Conservation (phyloP, 805 yeast genomes). For the Spathaspora hagerdaliae region DNA sequence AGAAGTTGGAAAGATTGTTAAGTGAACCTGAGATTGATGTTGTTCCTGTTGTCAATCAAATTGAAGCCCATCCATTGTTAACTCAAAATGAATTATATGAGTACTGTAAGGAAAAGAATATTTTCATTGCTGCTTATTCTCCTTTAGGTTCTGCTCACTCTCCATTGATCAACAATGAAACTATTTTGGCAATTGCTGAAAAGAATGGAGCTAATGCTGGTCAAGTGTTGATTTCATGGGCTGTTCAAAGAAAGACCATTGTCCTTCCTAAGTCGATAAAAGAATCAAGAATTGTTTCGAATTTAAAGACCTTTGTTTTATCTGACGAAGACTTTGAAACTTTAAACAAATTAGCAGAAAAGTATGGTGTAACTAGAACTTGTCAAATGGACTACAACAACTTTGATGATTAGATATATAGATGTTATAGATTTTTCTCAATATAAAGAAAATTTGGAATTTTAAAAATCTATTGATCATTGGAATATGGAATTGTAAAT, state of each 20-base stretch:
- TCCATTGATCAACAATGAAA: conserved; percentile 31
- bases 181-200: conserved; percentile 23
- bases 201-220: conserved; percentile 30
- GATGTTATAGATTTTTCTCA: too few relatives aligned
- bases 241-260: conserved; percentile 33
- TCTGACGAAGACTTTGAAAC: conserved; percentile 33
- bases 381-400: conserved; percentile 19
- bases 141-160: conserved; percentile 34
- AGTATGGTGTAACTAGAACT: conserved; percentile 32
- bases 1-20: conserved; percentile 41
- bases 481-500: too few relatives aligned
- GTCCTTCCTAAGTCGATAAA: conserved; percentile 39
- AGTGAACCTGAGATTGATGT: conserved; percentile 43
- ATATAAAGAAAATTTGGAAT: too few relatives aligned
- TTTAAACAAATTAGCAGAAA: conserved; percentile 26
- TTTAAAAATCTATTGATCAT: too few relatives aligned
- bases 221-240: conserved; percentile 36
- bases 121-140: conserved; percentile 61
- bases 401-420: conserved; percentile 2
- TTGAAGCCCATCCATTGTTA: conserved; percentile 57
- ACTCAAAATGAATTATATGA: conserved; percentile 51
- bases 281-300: conserved; percentile 31
- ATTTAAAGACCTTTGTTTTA: conserved; percentile 33
- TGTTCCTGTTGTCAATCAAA: conserved; percentile 69
- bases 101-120: conserved; percentile 47